Conservation (phyloP, 495 filamentous ascomycete species). For the Geopyxis carbonaria region DNA sequence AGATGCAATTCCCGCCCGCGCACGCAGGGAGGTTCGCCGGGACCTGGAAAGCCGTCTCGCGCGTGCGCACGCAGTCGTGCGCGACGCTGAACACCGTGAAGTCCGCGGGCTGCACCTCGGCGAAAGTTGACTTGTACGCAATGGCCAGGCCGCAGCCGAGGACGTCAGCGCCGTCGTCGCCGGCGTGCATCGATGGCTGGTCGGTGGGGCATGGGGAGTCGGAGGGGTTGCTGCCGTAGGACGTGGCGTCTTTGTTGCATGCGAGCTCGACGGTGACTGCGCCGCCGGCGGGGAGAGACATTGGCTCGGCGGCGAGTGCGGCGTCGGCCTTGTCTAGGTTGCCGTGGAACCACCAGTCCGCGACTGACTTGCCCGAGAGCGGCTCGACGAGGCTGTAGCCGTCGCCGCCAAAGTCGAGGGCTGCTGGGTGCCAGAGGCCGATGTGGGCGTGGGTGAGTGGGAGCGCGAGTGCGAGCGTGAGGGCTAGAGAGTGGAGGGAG, state of each 20-base stretch:
- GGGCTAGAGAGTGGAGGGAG: too few species aligned
- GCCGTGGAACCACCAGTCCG: conserved; percentile 22
- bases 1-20: conserved; percentile 35
- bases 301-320: too few species aligned
- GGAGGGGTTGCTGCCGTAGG: conserved; percentile 32
- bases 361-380: conserved; percentile 8
- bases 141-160: conserved; percentile 40
- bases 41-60: conserved; percentile 30
- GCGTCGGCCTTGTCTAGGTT: neutral
- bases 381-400: conserved; percentile 18
- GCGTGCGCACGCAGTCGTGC: conserved; percentile 23
- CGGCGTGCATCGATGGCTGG: too few species aligned
- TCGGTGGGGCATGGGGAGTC: conserved; percentile 11
- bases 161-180: neutral
- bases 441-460: conserved; percentile 11
- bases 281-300: conserved; percentile 39
- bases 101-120: conserved; percentile 35
- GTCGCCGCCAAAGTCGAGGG: conserved; percentile 16
- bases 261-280: conserved; percentile 37
- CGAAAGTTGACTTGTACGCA: conserved; percentile 28
- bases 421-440: conserved; percentile 14
- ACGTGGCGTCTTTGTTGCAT: conserved; percentile 35
- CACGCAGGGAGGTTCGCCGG: conserved; percentile 33
- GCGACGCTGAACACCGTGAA: conserved; percentile 36
- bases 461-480: too few species aligned